phyloP scores from a whole-genome alignment of 2,329 filamentous ascomycete genomes.

The Sordariomycetes sp. region DNA sequence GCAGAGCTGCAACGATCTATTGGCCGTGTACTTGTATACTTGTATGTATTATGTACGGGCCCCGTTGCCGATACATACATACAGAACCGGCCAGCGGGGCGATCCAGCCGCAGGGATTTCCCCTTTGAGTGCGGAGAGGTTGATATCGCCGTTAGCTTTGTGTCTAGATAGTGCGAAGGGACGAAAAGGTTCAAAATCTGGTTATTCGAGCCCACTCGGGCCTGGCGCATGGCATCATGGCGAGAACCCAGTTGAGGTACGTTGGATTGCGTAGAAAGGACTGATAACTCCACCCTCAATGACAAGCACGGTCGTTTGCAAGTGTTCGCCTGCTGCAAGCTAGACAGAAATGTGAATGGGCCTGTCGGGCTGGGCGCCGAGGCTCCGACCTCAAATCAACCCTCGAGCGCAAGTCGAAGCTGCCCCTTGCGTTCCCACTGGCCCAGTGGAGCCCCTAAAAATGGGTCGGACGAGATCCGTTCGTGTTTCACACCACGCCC shows the following conservation, averaged over 20 bases:
- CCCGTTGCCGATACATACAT: not conserved
- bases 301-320: too few species aligned
- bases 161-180: too few species aligned
- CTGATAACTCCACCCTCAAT: too few species aligned
- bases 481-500: not conserved
- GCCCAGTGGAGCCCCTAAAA: not conserved
- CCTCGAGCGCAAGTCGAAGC: not conserved
- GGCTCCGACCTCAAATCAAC: not conserved
- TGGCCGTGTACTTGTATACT: too few species aligned
- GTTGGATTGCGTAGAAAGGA: too few species aligned
- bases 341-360: not conserved
- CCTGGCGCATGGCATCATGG: too few species aligned
- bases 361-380: not conserved
- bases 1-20: not conserved
- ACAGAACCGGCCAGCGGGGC: not conserved
- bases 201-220: too few species aligned
- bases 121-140: not conserved
- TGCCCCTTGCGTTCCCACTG: not conserved
- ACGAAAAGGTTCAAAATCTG: too few species aligned
- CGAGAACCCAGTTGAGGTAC: too few species aligned
- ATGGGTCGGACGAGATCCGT: not conserved
- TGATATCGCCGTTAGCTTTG: too few species aligned
- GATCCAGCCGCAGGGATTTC: not conserved
- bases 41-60: too few species aligned
- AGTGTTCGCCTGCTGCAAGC: too few species aligned